Conservation (phyloP, 768 basidiomycete species). For the Mycena leptocephala region DNA sequence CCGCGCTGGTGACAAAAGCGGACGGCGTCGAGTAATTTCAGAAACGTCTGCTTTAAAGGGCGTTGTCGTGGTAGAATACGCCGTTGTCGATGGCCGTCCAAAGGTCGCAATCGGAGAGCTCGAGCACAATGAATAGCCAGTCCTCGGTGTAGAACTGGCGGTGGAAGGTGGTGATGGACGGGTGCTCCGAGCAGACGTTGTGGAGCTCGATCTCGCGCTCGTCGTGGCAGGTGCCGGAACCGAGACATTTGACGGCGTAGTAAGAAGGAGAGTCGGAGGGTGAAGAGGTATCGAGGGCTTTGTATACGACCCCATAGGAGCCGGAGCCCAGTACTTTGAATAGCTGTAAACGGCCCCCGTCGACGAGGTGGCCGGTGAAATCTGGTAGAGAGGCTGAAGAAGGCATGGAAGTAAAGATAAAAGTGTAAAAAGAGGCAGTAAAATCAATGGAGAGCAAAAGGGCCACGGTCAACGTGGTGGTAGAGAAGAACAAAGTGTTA, state of each 20-base stretch:
- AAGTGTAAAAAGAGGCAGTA: background rate
- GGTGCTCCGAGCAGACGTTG: conserved; percentile 45
- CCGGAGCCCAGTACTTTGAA: background rate
- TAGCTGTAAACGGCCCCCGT: background rate
- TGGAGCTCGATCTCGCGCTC: conserved; percentile 63
- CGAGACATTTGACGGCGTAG: conserved; percentile 68
- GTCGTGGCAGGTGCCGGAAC: conserved; percentile 59
- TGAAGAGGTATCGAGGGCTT: background rate
- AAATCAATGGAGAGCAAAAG: background rate
- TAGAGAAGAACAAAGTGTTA: background rate
- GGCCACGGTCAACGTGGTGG: background rate
- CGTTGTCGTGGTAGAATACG: no score
- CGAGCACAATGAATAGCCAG: no score
- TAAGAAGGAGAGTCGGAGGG: background rate
- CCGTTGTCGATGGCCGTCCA: no score
- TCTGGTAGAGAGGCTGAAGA: background rate
- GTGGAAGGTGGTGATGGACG: conserved; percentile 6
- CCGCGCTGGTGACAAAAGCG: conserved; percentile 82
- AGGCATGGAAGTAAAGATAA: background rate
- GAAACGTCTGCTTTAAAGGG: conserved; percentile 60
- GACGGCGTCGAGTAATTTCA: conserved; percentile 78
- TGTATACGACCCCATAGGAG: conserved; percentile 2
- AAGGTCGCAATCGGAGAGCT: no score
- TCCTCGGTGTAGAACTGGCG: no score
- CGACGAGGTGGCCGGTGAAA: background rate